These are phyloP conservation scores for Neospermospora avenae DNA, from an alignment of 2,329 filamentous ascomycete genomes.

Conservation along the genomic window DNA sequence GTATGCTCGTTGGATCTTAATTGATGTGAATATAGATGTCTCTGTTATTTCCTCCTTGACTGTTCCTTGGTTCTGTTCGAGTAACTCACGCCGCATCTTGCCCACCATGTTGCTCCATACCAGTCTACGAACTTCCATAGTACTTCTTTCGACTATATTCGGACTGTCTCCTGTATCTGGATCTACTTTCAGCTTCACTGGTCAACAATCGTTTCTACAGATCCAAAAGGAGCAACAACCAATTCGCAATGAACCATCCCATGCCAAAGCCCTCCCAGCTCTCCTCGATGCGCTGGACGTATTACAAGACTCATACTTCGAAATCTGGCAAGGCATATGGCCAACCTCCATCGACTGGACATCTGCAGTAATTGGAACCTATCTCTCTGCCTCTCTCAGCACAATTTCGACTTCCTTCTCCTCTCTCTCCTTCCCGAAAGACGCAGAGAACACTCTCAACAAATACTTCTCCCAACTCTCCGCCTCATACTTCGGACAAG, in stretches of 20 bases:
- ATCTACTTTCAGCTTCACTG: neutral
- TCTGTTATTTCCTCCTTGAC: conserved; percentile 17
- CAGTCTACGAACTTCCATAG: conserved; percentile 3
- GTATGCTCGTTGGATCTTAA: neutral
- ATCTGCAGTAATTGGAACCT: conserved; percentile 76
- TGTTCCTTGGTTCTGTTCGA: conserved; percentile 2
- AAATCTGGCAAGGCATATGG: conserved; percentile 76
- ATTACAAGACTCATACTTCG: conserved; percentile 77
- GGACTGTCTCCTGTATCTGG: conserved; percentile 3
- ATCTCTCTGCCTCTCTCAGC: conserved; percentile 68
- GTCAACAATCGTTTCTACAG: conserved; percentile 9
- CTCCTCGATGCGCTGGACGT: conserved; percentile 61
- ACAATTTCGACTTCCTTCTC: conserved; percentile 64
- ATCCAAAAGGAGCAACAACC: conserved; percentile 11
- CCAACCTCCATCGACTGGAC: conserved; percentile 91
- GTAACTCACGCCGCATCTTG: conserved; percentile 1
- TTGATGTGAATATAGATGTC: conserved; percentile 24
- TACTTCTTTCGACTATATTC: conserved; percentile 14
- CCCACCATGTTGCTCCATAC: conserved; percentile 21
- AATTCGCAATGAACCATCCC: conserved; percentile 12
- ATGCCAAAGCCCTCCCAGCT: conserved; percentile 22
- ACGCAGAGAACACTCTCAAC: conserved; percentile 74
- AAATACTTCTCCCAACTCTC: conserved; percentile 74
- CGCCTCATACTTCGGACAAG: conserved; percentile 83
- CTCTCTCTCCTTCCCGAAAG: conserved; percentile 35